A percentile compares a stretch with the other conserved stretches of the same genome.
Evolutionary conservation across 805 yeast species (phyloP).

Genomic region (Candida alai): DNA sequence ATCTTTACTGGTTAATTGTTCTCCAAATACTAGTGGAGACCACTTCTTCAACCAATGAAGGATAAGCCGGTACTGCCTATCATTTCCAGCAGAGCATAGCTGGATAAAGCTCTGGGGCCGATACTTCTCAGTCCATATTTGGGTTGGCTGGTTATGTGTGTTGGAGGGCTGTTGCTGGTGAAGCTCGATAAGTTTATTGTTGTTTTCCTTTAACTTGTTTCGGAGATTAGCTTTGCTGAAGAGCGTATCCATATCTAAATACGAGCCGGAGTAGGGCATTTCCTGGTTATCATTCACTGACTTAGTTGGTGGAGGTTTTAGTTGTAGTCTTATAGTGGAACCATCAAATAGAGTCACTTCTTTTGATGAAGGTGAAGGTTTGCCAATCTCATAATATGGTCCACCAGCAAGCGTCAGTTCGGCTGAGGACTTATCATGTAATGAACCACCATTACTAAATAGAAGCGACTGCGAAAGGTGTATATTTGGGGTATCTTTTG

Average conservation of each 20-base stretch:
- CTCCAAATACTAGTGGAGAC: slow-evolving; percentile 30
- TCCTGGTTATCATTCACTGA: background rate
- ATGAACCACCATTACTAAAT: too few species aligned
- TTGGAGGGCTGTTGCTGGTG: slow-evolving; percentile 1
- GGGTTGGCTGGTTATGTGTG: slow-evolving; percentile 2
- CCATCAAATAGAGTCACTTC: slow-evolving; percentile 21
- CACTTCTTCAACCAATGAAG: slow-evolving; percentile 41
- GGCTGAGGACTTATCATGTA: too few species aligned
- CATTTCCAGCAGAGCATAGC: slow-evolving; percentile 44
- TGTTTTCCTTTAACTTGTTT: slow-evolving; percentile 15
- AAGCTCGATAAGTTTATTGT: slow-evolving; percentile 6
- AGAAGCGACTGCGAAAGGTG: too few species aligned
- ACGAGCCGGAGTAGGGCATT: slow-evolving; percentile 9
- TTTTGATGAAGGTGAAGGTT: slow-evolving; percentile 10
- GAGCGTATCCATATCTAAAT: slow-evolving; percentile 17
- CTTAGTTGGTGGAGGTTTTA: slow-evolving; percentile 4
- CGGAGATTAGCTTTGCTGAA: slow-evolving; percentile 18
- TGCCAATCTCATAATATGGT: too few species aligned
- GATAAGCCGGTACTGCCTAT: slow-evolving; percentile 33
- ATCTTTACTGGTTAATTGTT: slow-evolving; percentile 8
- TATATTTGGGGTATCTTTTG: too few species aligned
- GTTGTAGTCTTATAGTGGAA: slow-evolving; percentile 11
- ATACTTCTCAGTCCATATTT: slow-evolving; percentile 40
- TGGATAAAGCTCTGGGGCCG: slow-evolving; percentile 31
- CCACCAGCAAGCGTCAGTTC: too few species aligned